These are phyloP conservation scores for Posidonia oceanica DNA, from an alignment of 116 monocot species.

Conservation along the genomic window DNA sequence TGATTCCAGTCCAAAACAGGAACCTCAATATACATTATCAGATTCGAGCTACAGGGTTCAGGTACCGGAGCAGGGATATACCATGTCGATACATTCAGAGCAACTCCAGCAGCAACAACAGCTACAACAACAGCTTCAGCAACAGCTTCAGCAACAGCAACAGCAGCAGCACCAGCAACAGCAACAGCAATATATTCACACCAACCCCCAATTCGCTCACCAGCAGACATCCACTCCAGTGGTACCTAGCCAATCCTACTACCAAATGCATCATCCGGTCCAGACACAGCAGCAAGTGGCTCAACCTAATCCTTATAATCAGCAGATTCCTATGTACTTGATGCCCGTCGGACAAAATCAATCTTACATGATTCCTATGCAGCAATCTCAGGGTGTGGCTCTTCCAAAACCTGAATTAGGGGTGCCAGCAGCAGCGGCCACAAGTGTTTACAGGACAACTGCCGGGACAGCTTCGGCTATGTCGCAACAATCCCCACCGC, in stretches of 20 bases:
- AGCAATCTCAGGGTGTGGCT: neutral
- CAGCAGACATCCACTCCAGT: slow-evolving; percentile 1
- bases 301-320: slow-evolving; percentile 3
- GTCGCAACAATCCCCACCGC: neutral
- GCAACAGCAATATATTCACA: neutral
- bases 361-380: slow-evolving; percentile 2
- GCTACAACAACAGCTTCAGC: slow-evolving; percentile 1
- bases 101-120: slow-evolving; percentile 6
- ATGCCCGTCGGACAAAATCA: neutral
- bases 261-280: slow-evolving; percentile 6
- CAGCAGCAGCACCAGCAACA: neutral
- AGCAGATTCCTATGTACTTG: slow-evolving; percentile 8
- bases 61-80: neutral
- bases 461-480: neutral
- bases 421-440: neutral
- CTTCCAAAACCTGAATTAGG: neutral
- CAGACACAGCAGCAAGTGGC: slow-evolving; percentile 9
- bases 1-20: neutral
- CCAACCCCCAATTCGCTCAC: neutral
- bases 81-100: slow-evolving; percentile 2
- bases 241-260: slow-evolving; percentile 4
- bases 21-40: neutral
- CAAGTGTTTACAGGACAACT: neutral
- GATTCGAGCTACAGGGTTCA: slow-evolving; percentile 2
- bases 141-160: neutral